These are phyloP conservation scores for Backusella tuberculispora DNA, from an alignment of 192 early-diverging fungal species.

Conservation along the genomic window DNA sequence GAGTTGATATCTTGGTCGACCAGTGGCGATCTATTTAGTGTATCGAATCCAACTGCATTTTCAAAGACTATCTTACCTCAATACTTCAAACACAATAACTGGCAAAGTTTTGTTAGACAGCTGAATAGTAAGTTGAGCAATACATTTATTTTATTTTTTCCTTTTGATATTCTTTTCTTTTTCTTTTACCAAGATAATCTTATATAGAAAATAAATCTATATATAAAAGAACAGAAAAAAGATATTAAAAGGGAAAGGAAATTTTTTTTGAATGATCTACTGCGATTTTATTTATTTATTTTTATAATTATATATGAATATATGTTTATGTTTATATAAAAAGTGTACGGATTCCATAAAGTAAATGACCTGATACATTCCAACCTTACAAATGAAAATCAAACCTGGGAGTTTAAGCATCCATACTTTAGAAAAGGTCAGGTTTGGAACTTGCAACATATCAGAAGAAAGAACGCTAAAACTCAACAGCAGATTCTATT, in stretches of 20 bases:
- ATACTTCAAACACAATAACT: slow-evolving; percentile 93
- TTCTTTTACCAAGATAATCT: neutral
- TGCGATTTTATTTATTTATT: slow-evolving; percentile 4
- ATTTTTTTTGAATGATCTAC: slow-evolving; percentile 6
- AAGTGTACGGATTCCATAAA: slow-evolving; percentile 58
- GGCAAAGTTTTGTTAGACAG: slow-evolving; percentile 89
- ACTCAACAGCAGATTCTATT: slow-evolving; percentile 1
- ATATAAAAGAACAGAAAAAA: slow-evolving; percentile 15
- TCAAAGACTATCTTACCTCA: slow-evolving; percentile 77
- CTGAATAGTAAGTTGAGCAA: slow-evolving; percentile 66
- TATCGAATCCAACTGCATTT: slow-evolving; percentile 85
- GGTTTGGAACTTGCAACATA: slow-evolving; percentile 48
- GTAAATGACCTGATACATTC: slow-evolving; percentile 59
- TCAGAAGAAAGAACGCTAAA: slow-evolving; percentile 45
- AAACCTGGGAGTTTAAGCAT: slow-evolving; percentile 91
- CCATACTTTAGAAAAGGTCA: slow-evolving; percentile 77
- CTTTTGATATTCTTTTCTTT: neutral
- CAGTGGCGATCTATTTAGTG: slow-evolving; percentile 84
- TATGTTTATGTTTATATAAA: neutral
- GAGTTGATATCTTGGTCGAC: slow-evolving; percentile 78
- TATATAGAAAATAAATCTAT: neutral
- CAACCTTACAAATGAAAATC: slow-evolving; percentile 59
- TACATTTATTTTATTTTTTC: neutral
- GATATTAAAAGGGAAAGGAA: neutral
- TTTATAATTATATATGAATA: neutral